Conservation (phyloP, 1,284 basidiomycete genomes). For the Meira miltonrushii region DNA sequence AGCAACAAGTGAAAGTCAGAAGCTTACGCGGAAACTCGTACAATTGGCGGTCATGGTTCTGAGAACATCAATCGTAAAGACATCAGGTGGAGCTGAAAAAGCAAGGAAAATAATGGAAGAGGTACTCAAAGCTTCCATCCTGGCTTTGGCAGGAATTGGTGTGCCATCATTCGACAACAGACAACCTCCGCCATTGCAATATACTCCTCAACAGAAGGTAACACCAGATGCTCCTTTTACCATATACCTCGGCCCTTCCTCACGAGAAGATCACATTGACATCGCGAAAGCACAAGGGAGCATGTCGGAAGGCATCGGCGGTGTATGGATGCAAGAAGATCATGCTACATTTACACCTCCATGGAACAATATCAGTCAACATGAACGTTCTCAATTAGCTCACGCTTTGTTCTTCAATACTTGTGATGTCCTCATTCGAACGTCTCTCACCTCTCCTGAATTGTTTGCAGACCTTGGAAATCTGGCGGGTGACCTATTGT, state of each 20-base stretch:
- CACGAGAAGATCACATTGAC: neutral
- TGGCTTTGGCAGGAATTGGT: neutral
- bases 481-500: neutral
- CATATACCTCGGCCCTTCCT: neutral
- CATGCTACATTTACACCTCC: slow-evolving; percentile 10
- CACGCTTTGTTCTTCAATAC: slow-evolving; percentile 6
- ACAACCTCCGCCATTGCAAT: neutral
- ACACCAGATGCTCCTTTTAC: neutral
- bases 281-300: neutral
- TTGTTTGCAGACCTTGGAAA: slow-evolving; percentile 5
- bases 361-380: neutral
- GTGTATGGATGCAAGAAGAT: slow-evolving; percentile 17
- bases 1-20: neutral
- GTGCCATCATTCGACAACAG: neutral
- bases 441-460: neutral
- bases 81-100: neutral
- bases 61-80: neutral
- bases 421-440: neutral
- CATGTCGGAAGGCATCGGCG: slow-evolving; percentile 10
- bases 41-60: slow-evolving; percentile 6
- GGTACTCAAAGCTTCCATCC: slow-evolving; percentile 1
- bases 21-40: neutral
- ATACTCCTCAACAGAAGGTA: neutral
- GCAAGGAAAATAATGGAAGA: slow-evolving; percentile 1
- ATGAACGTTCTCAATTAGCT: neutral